Evolutionary conservation across 495 filamentous ascomycete species (phyloP).

Genomic region (Annulohypoxylon bovei): DNA sequence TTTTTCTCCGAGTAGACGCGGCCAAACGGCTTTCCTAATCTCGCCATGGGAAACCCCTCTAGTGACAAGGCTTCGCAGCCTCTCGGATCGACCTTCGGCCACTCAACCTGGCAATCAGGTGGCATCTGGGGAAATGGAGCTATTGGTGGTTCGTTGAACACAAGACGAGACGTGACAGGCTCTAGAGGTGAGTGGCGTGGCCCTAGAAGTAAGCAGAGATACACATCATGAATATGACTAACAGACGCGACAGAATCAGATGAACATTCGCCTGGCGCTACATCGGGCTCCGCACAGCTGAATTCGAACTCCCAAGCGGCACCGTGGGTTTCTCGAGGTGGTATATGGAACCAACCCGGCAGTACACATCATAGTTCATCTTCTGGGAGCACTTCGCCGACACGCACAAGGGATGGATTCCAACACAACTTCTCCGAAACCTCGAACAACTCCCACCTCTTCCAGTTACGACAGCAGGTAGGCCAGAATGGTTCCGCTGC

Average conservation of each 20-base stretch:
- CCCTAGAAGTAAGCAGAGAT: background rate
- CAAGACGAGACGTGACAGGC: slow-evolving; percentile 51
- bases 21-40: slow-evolving; percentile 50
- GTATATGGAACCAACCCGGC: slow-evolving; percentile 27
- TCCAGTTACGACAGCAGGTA: slow-evolving; percentile 19
- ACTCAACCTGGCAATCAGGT: slow-evolving; percentile 62
- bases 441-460: slow-evolving; percentile 14
- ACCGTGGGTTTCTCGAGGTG: slow-evolving; percentile 27
- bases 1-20: slow-evolving; percentile 41
- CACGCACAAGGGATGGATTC: slow-evolving; percentile 32
- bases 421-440: slow-evolving; percentile 28
- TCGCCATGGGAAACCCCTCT: slow-evolving; percentile 47
- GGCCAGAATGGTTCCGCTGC: slow-evolving; percentile 23
- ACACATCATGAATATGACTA: slow-evolving; percentile 24
- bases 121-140: slow-evolving; percentile 69
- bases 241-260: slow-evolving; percentile 47
- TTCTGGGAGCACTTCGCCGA: slow-evolving; percentile 37
- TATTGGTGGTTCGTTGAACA: slow-evolving; percentile 56
- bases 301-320: slow-evolving; percentile 30
- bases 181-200: slow-evolving; percentile 55
- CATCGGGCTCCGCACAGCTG: slow-evolving; percentile 35
- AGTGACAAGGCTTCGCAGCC: slow-evolving; percentile 50
- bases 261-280: slow-evolving; percentile 46
- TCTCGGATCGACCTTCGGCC: slow-evolving; percentile 53
- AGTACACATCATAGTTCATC: slow-evolving; percentile 17